Evolutionary conservation across 331 rosid species (phyloP).

Genomic region (Quercus tomentella): DNA sequence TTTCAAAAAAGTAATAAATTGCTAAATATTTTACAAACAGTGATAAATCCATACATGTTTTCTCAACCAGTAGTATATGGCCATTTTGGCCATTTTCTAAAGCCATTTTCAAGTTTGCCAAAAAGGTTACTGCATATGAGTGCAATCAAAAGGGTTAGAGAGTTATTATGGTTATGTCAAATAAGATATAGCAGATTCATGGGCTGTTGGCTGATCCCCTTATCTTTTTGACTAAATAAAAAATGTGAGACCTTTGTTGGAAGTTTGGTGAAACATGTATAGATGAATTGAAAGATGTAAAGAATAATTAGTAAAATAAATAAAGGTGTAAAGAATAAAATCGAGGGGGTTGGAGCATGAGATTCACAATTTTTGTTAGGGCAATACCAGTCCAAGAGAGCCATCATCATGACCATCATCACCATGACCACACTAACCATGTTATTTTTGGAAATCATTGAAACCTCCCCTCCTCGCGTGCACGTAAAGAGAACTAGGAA

Average conservation of each 20-base stretch:
- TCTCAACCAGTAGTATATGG: no score
- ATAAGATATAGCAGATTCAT: no score
- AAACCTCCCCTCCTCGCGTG: slow-evolving; percentile 35
- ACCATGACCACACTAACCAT: slow-evolving; percentile 11
- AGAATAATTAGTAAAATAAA: no score
- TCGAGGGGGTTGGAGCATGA: background rate
- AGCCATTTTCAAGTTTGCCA: background rate
- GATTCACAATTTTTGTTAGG: background rate
- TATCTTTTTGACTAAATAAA: no score
- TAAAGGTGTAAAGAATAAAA: background rate
- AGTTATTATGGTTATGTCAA: no score
- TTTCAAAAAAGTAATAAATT: no score
- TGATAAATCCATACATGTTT: no score
- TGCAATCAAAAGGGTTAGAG: no score
- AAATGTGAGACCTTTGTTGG: background rate
- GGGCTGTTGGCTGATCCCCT: no score
- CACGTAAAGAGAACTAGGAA: slow-evolving; percentile 26
- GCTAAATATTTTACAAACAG: no score
- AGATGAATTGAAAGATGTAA: background rate
- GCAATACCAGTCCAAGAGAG: slow-evolving; percentile 17
- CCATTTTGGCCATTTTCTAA: background rate
- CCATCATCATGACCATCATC: slow-evolving; percentile 24
- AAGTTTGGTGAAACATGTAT: background rate
- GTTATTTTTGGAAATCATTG: slow-evolving; percentile 18
- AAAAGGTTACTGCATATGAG: background rate